A percentile compares a stretch with the other conserved stretches of the same genome.
Evolutionary conservation across 1,284 basidiomycete species (phyloP).

Genomic region (Meira miltonrushii): DNA sequence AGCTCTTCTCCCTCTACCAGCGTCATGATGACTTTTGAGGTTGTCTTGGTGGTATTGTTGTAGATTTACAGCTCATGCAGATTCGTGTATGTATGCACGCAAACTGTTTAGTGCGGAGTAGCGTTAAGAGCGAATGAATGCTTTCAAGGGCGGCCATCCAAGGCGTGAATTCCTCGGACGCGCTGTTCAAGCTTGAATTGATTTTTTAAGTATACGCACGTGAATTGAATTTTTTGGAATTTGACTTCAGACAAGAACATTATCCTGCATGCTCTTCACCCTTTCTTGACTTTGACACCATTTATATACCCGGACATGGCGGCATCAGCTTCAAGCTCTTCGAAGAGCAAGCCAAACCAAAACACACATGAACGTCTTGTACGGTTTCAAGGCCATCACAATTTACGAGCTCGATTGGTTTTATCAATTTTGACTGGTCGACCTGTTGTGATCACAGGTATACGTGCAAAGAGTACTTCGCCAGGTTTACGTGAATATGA

Average conservation of each 20-base stretch:
- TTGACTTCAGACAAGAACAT: background rate
- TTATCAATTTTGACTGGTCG: slow-evolving; percentile 83
- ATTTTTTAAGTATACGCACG: background rate
- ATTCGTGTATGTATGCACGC: background rate
- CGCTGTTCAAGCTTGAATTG: too few relatives aligned
- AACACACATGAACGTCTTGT: slow-evolving; percentile 36
- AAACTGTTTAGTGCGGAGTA: too few relatives aligned
- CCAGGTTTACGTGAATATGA: slow-evolving; percentile 93
- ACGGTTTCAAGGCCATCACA: slow-evolving; percentile 69
- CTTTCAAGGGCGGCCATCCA: too few relatives aligned
- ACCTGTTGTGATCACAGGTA: slow-evolving; percentile 77
- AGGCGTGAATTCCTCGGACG: too few relatives aligned
- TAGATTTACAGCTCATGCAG: too few relatives aligned
- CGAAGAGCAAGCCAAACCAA: background rate
- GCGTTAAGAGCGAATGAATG: too few relatives aligned
- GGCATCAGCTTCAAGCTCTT: slow-evolving; percentile 9
- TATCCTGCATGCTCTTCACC: background rate
- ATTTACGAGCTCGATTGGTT: slow-evolving; percentile 78
- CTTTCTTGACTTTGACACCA: background rate
- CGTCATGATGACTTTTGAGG: slow-evolving; percentile 21
- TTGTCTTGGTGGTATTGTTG: background rate
- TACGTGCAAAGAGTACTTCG: slow-evolving; percentile 84
- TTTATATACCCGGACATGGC: background rate
- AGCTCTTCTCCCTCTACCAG: slow-evolving; percentile 39
- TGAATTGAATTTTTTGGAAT: background rate